Percentiles rank a stretch among this genome's conserved stretches.
Conservation (phyloP, 2,329 filamentous ascomycete genomes). For the Samsoniella hepiali region DNA sequence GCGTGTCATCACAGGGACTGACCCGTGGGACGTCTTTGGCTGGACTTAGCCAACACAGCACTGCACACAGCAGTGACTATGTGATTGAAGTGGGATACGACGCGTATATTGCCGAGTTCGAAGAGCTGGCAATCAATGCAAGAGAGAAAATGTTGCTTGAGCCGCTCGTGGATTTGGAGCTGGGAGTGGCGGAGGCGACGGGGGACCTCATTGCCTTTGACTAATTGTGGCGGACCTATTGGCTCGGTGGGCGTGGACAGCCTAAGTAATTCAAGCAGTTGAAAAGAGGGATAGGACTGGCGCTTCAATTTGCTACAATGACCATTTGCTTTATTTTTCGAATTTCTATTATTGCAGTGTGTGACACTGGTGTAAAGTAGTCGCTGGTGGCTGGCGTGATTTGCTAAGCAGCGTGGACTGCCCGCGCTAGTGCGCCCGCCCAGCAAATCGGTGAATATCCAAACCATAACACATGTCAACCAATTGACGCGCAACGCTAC, state of each 20-base stretch:
- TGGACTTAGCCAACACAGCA: slow-evolving; percentile 26
- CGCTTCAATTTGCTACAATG: too few species aligned
- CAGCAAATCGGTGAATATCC: neutral
- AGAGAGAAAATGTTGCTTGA: slow-evolving; percentile 47
- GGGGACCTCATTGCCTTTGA: too few species aligned
- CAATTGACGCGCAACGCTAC: slow-evolving; percentile 1
- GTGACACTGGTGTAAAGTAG: too few species aligned
- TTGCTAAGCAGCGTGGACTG: neutral
- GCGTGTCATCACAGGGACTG: neutral
- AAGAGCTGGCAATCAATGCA: slow-evolving; percentile 29
- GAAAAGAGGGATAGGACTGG: too few species aligned
- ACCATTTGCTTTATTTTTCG: too few species aligned
- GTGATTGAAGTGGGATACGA: slow-evolving; percentile 10
- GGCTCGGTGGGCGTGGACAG: too few species aligned
- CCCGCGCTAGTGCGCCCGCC: neutral
- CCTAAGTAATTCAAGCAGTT: too few species aligned
- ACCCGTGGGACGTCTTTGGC: neutral
- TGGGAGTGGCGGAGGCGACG: too few species aligned
- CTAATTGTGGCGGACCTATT: too few species aligned
- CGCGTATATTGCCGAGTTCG: neutral
- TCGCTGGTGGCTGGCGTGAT: neutral
- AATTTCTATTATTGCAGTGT: too few species aligned
- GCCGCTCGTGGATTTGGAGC: neutral
- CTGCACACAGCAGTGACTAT: slow-evolving; percentile 20
- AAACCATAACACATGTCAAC: neutral